Percentiles rank a stretch among this genome's conserved stretches.
Conservation (phyloP, 2,329 filamentous ascomycete genomes). For the Simplicillium aogashimaense region DNA sequence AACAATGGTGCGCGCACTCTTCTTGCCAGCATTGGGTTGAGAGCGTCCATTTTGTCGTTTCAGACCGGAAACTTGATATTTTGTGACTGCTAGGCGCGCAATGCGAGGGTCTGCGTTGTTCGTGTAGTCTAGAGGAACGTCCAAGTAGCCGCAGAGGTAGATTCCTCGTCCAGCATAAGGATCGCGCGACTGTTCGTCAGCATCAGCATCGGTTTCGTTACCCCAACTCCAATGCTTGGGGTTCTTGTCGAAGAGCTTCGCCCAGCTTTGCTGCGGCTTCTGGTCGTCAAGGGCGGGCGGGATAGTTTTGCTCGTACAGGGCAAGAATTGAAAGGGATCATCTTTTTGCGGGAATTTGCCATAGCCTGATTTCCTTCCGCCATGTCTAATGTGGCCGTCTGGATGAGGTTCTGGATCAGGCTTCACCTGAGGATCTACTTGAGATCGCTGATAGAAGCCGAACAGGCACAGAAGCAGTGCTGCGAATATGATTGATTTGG, state of each 20-base stretch:
- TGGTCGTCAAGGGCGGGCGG: conserved; percentile 30
- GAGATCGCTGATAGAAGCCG: too few relatives aligned
- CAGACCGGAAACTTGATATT: conserved; percentile 37
- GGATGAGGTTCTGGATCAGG: too few relatives aligned
- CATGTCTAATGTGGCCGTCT: too few relatives aligned
- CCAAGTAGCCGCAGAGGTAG: conserved; percentile 37
- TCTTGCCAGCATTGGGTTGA: conserved; percentile 15
- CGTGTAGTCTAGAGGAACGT: conserved; percentile 37
- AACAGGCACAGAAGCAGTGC: too few relatives aligned
- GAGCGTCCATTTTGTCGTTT: conserved; percentile 12
- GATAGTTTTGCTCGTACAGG: conserved; percentile 31
- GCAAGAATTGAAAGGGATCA: conserved; percentile 37
- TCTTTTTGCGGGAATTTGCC: conserved; percentile 27
- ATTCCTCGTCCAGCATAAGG: conserved; percentile 29
- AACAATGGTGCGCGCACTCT: conserved; percentile 36
- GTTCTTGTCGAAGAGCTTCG: conserved; percentile 29
- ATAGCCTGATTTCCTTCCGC: background rate
- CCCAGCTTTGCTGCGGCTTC: conserved; percentile 26
- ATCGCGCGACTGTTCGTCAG: conserved; percentile 11
- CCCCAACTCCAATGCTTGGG: conserved; percentile 38
- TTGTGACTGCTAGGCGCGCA: conserved; percentile 36
- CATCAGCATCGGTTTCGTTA: conserved; percentile 7
- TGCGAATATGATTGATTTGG: too few relatives aligned
- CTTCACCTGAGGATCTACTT: too few relatives aligned
- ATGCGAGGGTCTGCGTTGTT: conserved; percentile 32